Evolutionary conservation across 2,329 filamentous ascomycete species (phyloP).

Genomic region (Penicillium sp.): DNA sequence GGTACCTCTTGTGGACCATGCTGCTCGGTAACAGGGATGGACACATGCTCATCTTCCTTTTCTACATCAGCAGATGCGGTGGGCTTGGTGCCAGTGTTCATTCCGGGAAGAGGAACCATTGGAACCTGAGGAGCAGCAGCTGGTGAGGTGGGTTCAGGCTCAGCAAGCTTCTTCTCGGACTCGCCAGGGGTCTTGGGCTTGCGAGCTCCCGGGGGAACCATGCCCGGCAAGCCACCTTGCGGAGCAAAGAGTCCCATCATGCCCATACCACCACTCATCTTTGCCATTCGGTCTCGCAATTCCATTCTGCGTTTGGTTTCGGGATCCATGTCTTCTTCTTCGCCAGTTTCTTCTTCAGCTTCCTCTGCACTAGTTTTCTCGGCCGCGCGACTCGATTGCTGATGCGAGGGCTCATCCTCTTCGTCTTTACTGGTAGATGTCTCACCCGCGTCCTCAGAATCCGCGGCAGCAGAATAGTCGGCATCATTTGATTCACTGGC

Average conservation of each 20-base stretch:
- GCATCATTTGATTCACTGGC: conserved; percentile 60
- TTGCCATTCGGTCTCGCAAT: conserved; percentile 90
- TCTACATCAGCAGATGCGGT: conserved; percentile 42
- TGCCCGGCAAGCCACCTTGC: conserved; percentile 58
- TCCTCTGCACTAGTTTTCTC: conserved; percentile 41
- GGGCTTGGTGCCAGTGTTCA: conserved; percentile 50
- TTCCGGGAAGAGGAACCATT: conserved; percentile 63
- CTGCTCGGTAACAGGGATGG: conserved; percentile 39
- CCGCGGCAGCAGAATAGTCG: conserved; percentile 58
- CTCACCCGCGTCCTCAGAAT: conserved; percentile 58
- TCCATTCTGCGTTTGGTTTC: conserved; percentile 81
- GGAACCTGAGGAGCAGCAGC: conserved; percentile 43
- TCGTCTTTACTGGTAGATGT: conserved; percentile 68
- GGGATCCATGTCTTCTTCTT: conserved; percentile 80
- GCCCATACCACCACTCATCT: conserved; percentile 96
- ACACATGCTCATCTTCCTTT: conserved; percentile 47
- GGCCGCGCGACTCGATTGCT: conserved; percentile 18
- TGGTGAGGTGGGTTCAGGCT: conserved; percentile 29
- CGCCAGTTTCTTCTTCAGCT: conserved; percentile 61
- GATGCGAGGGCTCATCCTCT: conserved; percentile 28
- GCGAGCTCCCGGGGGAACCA: conserved; percentile 46
- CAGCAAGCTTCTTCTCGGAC: conserved; percentile 30
- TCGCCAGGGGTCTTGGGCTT: conserved; percentile 46
- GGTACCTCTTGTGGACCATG: conserved; percentile 45
- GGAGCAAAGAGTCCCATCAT: conserved; percentile 90